Base-by-base conservation (phyloP, 2,329 filamentous ascomycete genomes). In the Dactylellina leptospora region DNA sequence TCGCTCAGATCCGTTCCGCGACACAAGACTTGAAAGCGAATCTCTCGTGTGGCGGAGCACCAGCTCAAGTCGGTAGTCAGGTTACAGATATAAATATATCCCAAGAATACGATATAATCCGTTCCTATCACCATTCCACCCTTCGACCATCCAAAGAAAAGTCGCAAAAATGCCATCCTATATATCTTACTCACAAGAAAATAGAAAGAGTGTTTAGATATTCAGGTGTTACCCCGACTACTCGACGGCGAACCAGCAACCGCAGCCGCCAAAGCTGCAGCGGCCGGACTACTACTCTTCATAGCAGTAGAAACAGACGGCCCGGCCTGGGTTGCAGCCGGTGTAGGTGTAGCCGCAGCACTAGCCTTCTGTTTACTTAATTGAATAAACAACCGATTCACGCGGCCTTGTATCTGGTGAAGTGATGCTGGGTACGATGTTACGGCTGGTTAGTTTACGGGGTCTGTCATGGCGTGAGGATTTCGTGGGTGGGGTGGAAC, bases 381-480 rank as follows among this genome's bases (percentile, higher is more conserved):
- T 62, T 76, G 75, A 11, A 76, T 59, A 48, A 76, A 77, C 4
- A 77, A 48, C 20, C 74, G 72, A 53, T 76, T 76, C 13, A 77
- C 74, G 13, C 76, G 74, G 30, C 25, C 60, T 53, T 77, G 76
- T 56, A 77, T 74, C 6, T 59, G 45, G 42, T 76, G 74, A 8
- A 77, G 45, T 30, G 75, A 54, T 16, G 51, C 76, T 77, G 25
- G 50, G 23, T 16, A 16, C 18, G n/a, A 40, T 18, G 33, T 23
- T 4, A 45, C 18, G 10, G 36, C 20, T 25, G 11, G 27, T 40
- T 38, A 45, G 16, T n/a, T n/a, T 27, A n/a, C n/a, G n/a, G n/a
- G n/a, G 28, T 38, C 4, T 28, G 25, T 16, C 8, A 11, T 25
- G 4, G 25, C n/a, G 3, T 22, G 33, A 20, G n/a, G 18, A 51